phyloP scores from a whole-genome alignment of 768 basidiomycete species.

The Podaxis sp. region DNA sequence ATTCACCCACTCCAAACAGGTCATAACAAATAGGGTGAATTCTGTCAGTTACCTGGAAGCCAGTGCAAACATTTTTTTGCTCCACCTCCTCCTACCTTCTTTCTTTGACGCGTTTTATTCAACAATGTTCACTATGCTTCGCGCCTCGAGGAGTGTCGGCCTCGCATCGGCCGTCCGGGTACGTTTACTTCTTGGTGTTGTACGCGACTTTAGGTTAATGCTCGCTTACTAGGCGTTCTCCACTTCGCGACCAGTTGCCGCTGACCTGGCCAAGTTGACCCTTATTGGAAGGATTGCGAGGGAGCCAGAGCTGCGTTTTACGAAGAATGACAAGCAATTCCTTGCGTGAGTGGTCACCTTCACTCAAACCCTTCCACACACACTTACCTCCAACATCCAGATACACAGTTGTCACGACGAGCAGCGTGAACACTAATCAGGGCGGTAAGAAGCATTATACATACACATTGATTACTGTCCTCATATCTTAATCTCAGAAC shows the following conservation, averaged over 20 bases:
- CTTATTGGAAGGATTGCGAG: conserved; percentile 73
- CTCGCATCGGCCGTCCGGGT: background rate
- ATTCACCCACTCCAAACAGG: conserved; percentile 16
- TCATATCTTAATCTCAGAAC: conserved; percentile 39
- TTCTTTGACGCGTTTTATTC: background rate
- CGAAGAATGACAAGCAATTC: conserved; percentile 78
- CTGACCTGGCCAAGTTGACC: conserved; percentile 72
- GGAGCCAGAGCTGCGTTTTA: conserved; percentile 68
- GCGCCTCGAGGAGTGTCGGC: conserved; percentile 22
- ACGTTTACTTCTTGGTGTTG: background rate
- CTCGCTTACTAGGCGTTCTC: conserved; percentile 56
- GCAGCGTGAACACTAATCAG: conserved; percentile 49
- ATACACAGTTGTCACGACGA: conserved; percentile 76
- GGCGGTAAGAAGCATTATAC: conserved; percentile 58
- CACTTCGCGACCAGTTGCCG: conserved; percentile 49
- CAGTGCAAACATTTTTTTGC: background rate
- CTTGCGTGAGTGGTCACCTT: conserved; percentile 51
- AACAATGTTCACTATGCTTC: conserved; percentile 53
- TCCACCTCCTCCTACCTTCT: background rate
- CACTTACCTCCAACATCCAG: conserved; percentile 32
- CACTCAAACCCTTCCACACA: background rate
- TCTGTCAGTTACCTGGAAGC: background rate
- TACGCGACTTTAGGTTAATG: background rate
- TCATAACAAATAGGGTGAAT: conserved; percentile 16
- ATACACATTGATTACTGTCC: conserved; percentile 1